These are phyloP conservation scores for Centella asiatica DNA, from an alignment of 129 eudicot species.

Conservation along the genomic window DNA sequence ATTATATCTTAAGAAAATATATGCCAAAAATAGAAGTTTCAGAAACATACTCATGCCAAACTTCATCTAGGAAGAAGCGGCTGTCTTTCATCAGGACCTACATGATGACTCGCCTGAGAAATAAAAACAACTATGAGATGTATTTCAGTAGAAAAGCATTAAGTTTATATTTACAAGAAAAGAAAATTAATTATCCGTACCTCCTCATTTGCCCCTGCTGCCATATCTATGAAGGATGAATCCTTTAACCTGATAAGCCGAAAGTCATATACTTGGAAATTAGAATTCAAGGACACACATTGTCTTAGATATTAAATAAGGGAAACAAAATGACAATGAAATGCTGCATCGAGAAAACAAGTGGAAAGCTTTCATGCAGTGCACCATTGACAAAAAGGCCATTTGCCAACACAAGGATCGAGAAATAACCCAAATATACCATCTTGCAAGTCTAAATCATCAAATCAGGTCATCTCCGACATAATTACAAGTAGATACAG, in stretches of 20 bases:
- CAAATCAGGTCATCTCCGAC: too few relatives aligned
- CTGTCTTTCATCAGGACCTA: slow-evolving; percentile 79
- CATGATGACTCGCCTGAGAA: slow-evolving; percentile 84
- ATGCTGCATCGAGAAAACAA: too few relatives aligned
- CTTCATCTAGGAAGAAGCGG: slow-evolving; percentile 85
- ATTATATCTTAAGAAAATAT: slow-evolving; percentile 10
- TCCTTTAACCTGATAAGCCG: slow-evolving; percentile 41
- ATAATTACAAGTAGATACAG: too few relatives aligned
- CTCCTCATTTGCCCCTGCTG: slow-evolving; percentile 98
- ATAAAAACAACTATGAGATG: not conserved
- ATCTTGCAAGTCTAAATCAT: too few relatives aligned
- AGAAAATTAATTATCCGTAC: slow-evolving; percentile 22
- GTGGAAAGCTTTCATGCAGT: too few relatives aligned
- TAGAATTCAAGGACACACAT: not conserved
- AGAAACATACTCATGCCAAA: slow-evolving; percentile 21
- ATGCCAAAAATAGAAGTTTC: not conserved
- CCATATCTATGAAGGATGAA: slow-evolving; percentile 60
- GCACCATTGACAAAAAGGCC: too few relatives aligned
- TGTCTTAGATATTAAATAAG: not conserved
- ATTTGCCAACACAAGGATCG: too few relatives aligned
- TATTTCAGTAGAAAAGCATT: slow-evolving; percentile 6
- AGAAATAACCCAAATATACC: too few relatives aligned
- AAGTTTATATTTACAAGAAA: slow-evolving; percentile 2
- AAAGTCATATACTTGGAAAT: not conserved
- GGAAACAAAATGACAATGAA: not conserved